These are phyloP conservation scores for Pythium rhizo-oryzae DNA, from an alignment of 352 stramenopile species.

Conservation along the genomic window DNA sequence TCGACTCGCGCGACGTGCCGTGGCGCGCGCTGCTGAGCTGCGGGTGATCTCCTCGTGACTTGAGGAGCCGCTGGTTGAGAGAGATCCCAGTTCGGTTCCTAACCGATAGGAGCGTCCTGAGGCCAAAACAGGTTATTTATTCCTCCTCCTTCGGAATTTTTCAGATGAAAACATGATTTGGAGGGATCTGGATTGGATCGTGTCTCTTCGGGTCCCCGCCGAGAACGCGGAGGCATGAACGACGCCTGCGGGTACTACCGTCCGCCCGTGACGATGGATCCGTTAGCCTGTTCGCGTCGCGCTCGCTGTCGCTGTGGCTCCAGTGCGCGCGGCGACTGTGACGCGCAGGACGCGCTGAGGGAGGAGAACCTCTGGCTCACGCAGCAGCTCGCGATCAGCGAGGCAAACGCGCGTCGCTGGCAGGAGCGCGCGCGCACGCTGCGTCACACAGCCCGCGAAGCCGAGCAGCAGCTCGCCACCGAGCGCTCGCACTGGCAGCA, in stretches of 20 bases:
- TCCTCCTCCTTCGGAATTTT: too few species aligned
- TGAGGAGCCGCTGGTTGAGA: not conserved
- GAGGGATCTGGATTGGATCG: too few species aligned
- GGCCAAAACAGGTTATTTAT: too few species aligned
- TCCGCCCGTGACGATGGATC: not conserved
- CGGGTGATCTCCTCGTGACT: conserved; percentile 5
- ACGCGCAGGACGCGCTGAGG: conserved; percentile 10
- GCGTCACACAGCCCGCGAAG: conserved; percentile 9
- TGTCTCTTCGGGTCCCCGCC: too few species aligned
- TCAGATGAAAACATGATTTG: too few species aligned
- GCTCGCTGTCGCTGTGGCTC: not conserved
- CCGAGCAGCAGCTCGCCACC: conserved; percentile 2
- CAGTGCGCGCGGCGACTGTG: not conserved
- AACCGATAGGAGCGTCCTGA: not conserved
- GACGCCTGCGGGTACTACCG: too few species aligned
- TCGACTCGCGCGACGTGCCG: conserved; percentile 20
- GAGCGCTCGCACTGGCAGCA: conserved; percentile 26
- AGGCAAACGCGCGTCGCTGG: conserved; percentile 19
- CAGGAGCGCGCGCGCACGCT: conserved; percentile 27
- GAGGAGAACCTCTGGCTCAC: conserved; percentile 50
- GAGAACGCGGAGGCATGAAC: too few species aligned
- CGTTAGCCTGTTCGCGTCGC: not conserved
- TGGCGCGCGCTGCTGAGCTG: conserved; percentile 24
- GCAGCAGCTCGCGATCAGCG: conserved; percentile 34
- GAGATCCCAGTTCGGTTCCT: not conserved